Percentiles rank a stretch among this genome's conserved stretches.
These are phyloP conservation scores for Pleoardoris graminearum DNA, from an alignment of 2,329 filamentous ascomycete species.

Conservation along the genomic window DNA sequence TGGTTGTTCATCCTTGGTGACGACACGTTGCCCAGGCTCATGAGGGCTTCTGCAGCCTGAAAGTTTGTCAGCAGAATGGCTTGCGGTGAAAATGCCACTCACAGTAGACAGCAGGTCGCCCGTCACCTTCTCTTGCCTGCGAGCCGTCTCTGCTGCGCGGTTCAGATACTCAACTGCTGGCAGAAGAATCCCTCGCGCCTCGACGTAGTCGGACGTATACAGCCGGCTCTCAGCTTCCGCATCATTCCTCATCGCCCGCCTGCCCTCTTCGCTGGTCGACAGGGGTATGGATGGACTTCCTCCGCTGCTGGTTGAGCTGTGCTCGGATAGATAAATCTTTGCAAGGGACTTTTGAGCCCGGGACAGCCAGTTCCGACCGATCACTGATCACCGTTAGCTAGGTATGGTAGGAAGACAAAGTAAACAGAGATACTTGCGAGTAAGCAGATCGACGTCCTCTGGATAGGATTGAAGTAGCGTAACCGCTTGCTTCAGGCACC, in stretches of 20 bases:
- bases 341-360: constrained; percentile 56
- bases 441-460: constrained; percentile 49
- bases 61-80: constrained; percentile 9
- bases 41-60: constrained; percentile 55
- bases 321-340: constrained; percentile 53
- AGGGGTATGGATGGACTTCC: constrained; percentile 25
- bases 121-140: constrained; percentile 41
- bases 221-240: constrained; percentile 45
- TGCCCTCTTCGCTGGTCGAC: constrained; percentile 29
- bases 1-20: constrained; percentile 49
- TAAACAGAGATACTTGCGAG: constrained; percentile 38
- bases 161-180: constrained; percentile 58
- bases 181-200: constrained; percentile 56
- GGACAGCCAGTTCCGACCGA: constrained; percentile 57
- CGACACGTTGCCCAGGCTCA: constrained; percentile 58
- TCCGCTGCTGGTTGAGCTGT: constrained; percentile 43
- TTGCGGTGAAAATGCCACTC: constrained; percentile 19
- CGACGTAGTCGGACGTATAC: constrained; percentile 52
- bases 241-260: constrained; percentile 20
- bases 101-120: constrained; percentile 53
- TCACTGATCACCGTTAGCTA: constrained; percentile 39
- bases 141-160: constrained; percentile 51
- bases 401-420: background rate
- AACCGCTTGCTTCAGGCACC: constrained; percentile 55
- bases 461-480: constrained; percentile 51